A percentile compares a stretch with the other conserved stretches of the same genome.
phyloP scores from a whole-genome alignment of 1,139 yeast species.

The Protomyces pachydermus region DNA sequence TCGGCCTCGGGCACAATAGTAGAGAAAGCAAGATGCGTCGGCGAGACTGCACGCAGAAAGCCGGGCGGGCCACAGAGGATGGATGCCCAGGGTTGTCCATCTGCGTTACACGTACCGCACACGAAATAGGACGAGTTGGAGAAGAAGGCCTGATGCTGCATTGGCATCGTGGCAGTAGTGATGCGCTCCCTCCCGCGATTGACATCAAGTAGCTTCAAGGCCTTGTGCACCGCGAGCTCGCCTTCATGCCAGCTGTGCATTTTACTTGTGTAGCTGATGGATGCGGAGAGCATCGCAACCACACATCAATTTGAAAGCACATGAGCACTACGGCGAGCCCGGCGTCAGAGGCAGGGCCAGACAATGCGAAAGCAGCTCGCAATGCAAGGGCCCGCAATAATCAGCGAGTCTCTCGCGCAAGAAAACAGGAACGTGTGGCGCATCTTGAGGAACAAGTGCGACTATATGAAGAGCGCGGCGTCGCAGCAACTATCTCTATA shows the following conservation, averaged over 20 bases:
- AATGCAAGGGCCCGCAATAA: slow-evolving; percentile 21
- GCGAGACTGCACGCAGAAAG: background rate
- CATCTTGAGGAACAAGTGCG: slow-evolving; percentile 19
- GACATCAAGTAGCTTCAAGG: background rate
- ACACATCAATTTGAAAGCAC: too few species aligned
- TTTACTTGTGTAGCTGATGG: too few species aligned
- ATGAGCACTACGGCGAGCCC: background rate
- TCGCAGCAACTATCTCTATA: slow-evolving; percentile 51
- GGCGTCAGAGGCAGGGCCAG: background rate
- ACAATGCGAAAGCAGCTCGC: slow-evolving; percentile 7
- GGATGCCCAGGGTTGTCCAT: background rate
- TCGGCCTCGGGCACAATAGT: background rate
- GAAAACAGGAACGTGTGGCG: slow-evolving; percentile 14
- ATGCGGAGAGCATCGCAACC: too few species aligned
- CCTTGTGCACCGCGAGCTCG: background rate
- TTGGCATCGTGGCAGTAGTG: background rate
- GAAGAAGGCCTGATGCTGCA: background rate
- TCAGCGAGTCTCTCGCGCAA: slow-evolving; percentile 17
- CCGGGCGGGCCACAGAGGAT: background rate
- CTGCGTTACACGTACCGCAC: background rate
- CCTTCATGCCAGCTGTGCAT: background rate
- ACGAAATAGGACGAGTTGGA: background rate
- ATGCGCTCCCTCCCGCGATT: background rate
- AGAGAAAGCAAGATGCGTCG: background rate
- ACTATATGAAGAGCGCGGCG: slow-evolving; percentile 44